phyloP scores from a whole-genome alignment of 1,284 basidiomycete species.

The Ustilago bromivora region DNA sequence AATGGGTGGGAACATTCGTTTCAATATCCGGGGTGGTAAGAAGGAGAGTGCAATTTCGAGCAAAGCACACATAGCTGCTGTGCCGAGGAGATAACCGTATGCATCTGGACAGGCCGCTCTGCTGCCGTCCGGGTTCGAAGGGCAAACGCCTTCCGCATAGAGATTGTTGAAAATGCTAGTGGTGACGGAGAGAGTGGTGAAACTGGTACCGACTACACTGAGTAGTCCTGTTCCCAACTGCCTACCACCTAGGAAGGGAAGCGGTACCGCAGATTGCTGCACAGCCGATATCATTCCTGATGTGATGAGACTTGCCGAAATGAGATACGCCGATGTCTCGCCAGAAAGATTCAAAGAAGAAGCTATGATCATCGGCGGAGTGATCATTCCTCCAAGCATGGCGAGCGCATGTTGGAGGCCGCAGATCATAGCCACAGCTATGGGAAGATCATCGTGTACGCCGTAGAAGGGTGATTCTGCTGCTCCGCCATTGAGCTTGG shows the following conservation, averaged over 20 bases:
- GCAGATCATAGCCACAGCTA: slow-evolving; percentile 50
- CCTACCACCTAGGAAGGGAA: slow-evolving; percentile 74
- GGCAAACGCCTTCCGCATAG: slow-evolving; percentile 83
- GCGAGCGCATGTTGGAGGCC: slow-evolving; percentile 81
- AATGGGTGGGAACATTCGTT: slow-evolving; percentile 82
- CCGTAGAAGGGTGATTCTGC: slow-evolving; percentile 59
- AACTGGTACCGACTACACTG: slow-evolving; percentile 86
- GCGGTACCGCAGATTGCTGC: slow-evolving; percentile 78
- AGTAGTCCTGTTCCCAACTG: slow-evolving; percentile 83
- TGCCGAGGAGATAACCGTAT: slow-evolving; percentile 74
- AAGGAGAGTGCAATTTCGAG: slow-evolving; percentile 84
- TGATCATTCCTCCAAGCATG: slow-evolving; percentile 82
- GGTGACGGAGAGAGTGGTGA: slow-evolving; percentile 82
- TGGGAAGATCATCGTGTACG: slow-evolving; percentile 56
- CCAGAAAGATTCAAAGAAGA: slow-evolving; percentile 64
- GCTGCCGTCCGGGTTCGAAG: slow-evolving; percentile 76
- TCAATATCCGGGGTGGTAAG: slow-evolving; percentile 75
- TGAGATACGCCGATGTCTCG: slow-evolving; percentile 79
- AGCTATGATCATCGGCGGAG: slow-evolving; percentile 79
- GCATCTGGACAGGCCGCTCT: slow-evolving; percentile 74
- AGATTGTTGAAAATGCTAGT: slow-evolving; percentile 77
- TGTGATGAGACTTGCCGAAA: slow-evolving; percentile 81
- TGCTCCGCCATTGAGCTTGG: slow-evolving; percentile 22
- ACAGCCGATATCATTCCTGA: slow-evolving; percentile 79
- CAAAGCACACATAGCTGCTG: slow-evolving; percentile 82